Evolutionary conservation across 1,139 yeast species (phyloP).

Genomic region (Yamadazyma pseudoaaseri): DNA sequence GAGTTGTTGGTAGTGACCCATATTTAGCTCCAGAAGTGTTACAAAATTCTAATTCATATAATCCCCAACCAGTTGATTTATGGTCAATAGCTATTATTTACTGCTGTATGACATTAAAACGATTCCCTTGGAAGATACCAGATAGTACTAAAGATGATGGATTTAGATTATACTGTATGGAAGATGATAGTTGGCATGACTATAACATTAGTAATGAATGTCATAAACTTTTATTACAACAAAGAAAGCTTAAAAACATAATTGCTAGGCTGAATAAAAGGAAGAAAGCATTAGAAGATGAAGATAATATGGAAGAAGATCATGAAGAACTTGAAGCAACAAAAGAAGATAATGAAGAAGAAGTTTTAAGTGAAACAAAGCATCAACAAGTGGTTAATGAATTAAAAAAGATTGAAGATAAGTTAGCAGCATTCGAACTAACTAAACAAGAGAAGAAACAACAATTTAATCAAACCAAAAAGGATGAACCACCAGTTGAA

Average conservation of each 20-base stretch:
- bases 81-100: slow-evolving; percentile 96
- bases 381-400: slow-evolving; percentile 31
- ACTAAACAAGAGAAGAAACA: slow-evolving; percentile 36
- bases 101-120: slow-evolving; percentile 91
- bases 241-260: slow-evolving; percentile 43
- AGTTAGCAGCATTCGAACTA: slow-evolving; percentile 38
- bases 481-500: slow-evolving; percentile 11
- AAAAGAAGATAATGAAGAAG: slow-evolving; percentile 18
- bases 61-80: slow-evolving; percentile 90
- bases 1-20: slow-evolving; percentile 97
- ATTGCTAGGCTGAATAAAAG: slow-evolving; percentile 44
- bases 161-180: slow-evolving; percentile 62
- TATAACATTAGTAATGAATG: slow-evolving; percentile 51
- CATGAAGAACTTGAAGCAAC: slow-evolving; percentile 8
- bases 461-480: slow-evolving; percentile 23
- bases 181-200: slow-evolving; percentile 50
- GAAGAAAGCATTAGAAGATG: slow-evolving; percentile 24
- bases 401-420: slow-evolving; percentile 35
- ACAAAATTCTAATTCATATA: slow-evolving; percentile 63
- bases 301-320: slow-evolving; percentile 12
- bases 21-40: slow-evolving; percentile 96
- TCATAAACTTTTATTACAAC: slow-evolving; percentile 46
- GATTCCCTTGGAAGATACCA: slow-evolving; percentile 98
- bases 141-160: slow-evolving; percentile 78
- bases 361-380: slow-evolving; percentile 35